phyloP scores from a whole-genome alignment of 2,329 filamentous ascomycete species.

The Coccinonectria pachysandricola region DNA sequence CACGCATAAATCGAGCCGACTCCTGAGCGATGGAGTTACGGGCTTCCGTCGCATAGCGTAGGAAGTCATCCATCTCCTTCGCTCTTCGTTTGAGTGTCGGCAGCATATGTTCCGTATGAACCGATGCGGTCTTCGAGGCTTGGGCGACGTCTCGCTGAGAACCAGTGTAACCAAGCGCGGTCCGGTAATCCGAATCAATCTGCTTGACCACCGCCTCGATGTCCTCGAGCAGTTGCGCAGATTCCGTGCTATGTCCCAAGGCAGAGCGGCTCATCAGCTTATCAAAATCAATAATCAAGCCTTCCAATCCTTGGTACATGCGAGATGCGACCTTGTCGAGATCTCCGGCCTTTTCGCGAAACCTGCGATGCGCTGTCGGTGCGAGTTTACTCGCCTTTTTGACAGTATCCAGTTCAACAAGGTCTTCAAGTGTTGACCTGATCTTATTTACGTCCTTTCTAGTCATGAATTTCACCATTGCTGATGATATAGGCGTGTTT shows the following conservation, averaged over 20 bases:
- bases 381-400: constrained; percentile 61
- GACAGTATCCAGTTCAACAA: constrained; percentile 65
- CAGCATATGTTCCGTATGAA: constrained; percentile 52
- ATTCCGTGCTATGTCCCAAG: constrained; percentile 50
- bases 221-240: constrained; percentile 64
- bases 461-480: constrained; percentile 59
- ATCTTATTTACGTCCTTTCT: constrained; percentile 31
- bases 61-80: constrained; percentile 51
- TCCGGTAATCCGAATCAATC: constrained; percentile 75
- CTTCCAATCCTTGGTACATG: constrained; percentile 52
- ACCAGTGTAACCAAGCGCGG: constrained; percentile 57
- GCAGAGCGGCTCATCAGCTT: constrained; percentile 44
- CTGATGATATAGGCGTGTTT: constrained; percentile 51
- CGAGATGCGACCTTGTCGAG: constrained; percentile 50
- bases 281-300: constrained; percentile 53
- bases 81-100: constrained; percentile 47
- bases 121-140: constrained; percentile 52
- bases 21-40: constrained; percentile 58
- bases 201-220: constrained; percentile 80
- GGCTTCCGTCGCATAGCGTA: constrained; percentile 48
- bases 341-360: constrained; percentile 48
- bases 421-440: constrained; percentile 57
- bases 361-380: constrained; percentile 45
- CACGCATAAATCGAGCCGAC: constrained; percentile 67
- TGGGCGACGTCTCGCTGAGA: constrained; percentile 50